These are phyloP conservation scores for Leptodontidium sp. DNA, from an alignment of 2,329 filamentous ascomycete species.

Conservation along the genomic window DNA sequence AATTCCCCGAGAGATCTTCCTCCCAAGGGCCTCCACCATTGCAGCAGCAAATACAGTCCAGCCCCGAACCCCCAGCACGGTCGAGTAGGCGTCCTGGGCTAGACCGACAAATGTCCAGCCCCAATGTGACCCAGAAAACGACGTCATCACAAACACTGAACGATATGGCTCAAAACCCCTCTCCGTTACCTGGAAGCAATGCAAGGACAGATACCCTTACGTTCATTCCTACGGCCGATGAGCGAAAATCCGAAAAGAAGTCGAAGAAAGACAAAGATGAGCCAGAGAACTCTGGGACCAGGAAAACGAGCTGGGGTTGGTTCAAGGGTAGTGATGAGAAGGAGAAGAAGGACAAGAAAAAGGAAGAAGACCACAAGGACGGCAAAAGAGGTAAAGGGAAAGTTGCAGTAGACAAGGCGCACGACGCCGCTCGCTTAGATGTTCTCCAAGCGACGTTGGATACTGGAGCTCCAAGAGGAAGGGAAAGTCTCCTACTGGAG, in stretches of 20 bases:
- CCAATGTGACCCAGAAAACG: constrained; percentile 38
- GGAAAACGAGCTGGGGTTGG: constrained; percentile 89
- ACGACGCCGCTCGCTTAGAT: constrained; percentile 86
- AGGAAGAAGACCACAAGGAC: constrained; percentile 64
- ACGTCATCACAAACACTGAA: constrained; percentile 49
- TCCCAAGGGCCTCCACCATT: constrained; percentile 53
- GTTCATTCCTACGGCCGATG: constrained; percentile 82
- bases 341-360: constrained; percentile 73
- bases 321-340: constrained; percentile 80
- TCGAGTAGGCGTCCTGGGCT: constrained; percentile 53
- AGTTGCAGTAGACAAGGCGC: constrained; percentile 61
- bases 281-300: constrained; percentile 64
- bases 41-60: constrained; percentile 41
- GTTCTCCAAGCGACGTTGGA: constrained; percentile 90
- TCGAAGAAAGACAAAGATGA: constrained; percentile 75
- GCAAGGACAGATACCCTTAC: constrained; percentile 80
- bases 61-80: constrained; percentile 57
- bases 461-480: constrained; percentile 64
- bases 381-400: constrained; percentile 74
- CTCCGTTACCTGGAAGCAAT: constrained; percentile 73
- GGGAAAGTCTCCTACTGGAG: constrained; percentile 86
- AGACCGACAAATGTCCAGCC: constrained; percentile 45
- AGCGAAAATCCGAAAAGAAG: constrained; percentile 78
- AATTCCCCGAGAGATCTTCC: constrained; percentile 63
- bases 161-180: constrained; percentile 71